Percentiles rank a stretch among this genome's conserved stretches.
Evolutionary conservation across 768 basidiomycete genomes (phyloP).

Genomic region (Pulveroboletus sp.): DNA sequence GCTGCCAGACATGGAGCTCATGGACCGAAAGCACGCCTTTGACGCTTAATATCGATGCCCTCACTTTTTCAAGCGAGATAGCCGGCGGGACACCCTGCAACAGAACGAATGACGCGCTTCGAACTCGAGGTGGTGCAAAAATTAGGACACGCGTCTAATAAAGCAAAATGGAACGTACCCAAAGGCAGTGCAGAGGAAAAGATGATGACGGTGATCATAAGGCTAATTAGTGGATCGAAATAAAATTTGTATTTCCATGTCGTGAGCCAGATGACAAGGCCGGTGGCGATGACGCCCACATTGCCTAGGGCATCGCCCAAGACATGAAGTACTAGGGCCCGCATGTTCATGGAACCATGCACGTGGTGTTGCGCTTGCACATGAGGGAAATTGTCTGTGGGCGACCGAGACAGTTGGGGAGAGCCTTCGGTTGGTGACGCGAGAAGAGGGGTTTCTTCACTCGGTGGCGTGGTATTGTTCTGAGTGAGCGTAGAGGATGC

Average conservation of each 20-base stretch:
- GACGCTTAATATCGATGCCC: slow-evolving; percentile 72
- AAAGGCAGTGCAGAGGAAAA: slow-evolving; percentile 93
- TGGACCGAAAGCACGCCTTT: slow-evolving; percentile 83
- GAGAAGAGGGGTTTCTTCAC: slow-evolving; percentile 47
- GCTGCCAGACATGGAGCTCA: slow-evolving; percentile 96
- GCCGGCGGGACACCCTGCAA: slow-evolving; percentile 90
- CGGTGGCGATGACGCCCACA: slow-evolving; percentile 94
- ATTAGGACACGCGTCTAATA: slow-evolving; percentile 1
- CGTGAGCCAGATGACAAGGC: slow-evolving; percentile 90
- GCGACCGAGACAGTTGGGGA: slow-evolving; percentile 8
- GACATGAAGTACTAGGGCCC: slow-evolving; percentile 90
- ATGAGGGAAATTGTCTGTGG: slow-evolving; percentile 11
- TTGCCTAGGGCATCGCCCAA: slow-evolving; percentile 97
- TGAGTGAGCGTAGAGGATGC: slow-evolving; percentile 34
- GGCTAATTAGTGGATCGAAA: slow-evolving; percentile 88
- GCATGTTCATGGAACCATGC: slow-evolving; percentile 94
- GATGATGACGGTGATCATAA: slow-evolving; percentile 94
- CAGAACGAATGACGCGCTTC: slow-evolving; percentile 89
- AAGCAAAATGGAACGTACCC: slow-evolving; percentile 40
- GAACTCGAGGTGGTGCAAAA: slow-evolving; percentile 43
- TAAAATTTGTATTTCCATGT: slow-evolving; percentile 83
- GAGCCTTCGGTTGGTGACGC: neutral
- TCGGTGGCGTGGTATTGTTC: slow-evolving; percentile 7
- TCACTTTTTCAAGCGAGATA: slow-evolving; percentile 86
- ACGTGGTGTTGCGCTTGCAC: slow-evolving; percentile 33